Conservation (phyloP, 164 flowering plant genomes). For the Sextonia rubra region DNA sequence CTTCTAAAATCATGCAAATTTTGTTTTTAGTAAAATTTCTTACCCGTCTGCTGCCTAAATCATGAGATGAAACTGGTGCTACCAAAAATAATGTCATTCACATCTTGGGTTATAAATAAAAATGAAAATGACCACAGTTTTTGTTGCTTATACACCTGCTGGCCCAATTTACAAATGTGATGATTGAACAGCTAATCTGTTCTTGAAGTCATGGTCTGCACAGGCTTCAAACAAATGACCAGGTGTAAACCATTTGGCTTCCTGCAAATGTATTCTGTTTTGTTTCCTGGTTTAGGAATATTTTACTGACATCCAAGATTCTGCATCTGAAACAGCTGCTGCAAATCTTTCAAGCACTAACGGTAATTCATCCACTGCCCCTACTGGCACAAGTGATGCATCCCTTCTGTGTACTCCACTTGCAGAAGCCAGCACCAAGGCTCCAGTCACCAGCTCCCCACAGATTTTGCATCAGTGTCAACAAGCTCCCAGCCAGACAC, state of each 20-base stretch:
- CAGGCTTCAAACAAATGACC: not conserved
- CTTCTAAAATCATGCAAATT: too few species aligned
- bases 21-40: too few species aligned
- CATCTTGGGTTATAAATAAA: not conserved
- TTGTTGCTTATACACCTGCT: not conserved
- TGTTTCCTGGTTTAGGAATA: not conserved
- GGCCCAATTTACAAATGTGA: not conserved
- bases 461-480: conserved; percentile 24
- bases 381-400: conserved; percentile 24
- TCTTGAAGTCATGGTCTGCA: not conserved
- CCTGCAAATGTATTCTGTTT: not conserved
- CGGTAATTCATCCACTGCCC: conserved; percentile 14
- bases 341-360: conserved; percentile 11
- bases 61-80: not conserved
- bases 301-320: not conserved
- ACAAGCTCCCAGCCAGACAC: conserved; percentile 13
- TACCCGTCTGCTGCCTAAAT: not conserved
- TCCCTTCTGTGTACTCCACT: conserved; percentile 1
- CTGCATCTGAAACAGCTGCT: conserved; percentile 22
- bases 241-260: not conserved
- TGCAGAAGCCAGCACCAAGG: conserved; percentile 4
- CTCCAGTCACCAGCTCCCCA: conserved; percentile 9
- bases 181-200: too few species aligned
- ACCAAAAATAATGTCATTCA: not conserved
- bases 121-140: not conserved